phyloP scores from a whole-genome alignment of 2,329 filamentous ascomycete species.

The Trichoderma sp. region DNA sequence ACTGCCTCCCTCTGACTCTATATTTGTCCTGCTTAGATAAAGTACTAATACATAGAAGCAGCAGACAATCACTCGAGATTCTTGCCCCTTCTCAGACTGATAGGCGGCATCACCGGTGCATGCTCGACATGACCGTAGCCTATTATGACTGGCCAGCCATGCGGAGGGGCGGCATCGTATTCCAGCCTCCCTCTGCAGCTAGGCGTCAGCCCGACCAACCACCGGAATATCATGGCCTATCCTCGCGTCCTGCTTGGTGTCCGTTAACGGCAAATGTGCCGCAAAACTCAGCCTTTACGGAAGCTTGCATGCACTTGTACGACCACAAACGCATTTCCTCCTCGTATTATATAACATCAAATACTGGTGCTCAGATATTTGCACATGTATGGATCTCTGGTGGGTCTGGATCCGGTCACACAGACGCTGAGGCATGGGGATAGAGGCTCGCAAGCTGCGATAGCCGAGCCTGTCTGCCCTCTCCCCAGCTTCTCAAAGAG shows the following conservation, averaged over 20 bases:
- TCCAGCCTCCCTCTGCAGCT: constrained; percentile 2
- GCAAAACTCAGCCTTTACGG: background rate
- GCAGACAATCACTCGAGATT: background rate
- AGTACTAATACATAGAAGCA: background rate
- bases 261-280: background rate
- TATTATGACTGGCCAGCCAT: background rate
- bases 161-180: constrained; percentile 3
- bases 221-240: background rate
- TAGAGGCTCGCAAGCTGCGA: background rate
- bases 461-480: background rate
- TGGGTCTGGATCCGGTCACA: constrained; percentile 3
- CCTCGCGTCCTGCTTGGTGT: background rate
- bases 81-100: background rate
- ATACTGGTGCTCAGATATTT: background rate
- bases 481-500: background rate
- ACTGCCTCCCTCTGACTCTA: background rate
- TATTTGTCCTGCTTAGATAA: background rate
- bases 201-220: constrained; percentile 1
- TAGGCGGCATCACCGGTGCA: constrained; percentile 1
- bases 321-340: no score
- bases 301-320: background rate
- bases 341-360: background rate
- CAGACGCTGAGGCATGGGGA: background rate
- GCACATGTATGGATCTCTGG: background rate
- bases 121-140: background rate